Evolutionary conservation across 177 flowering plant genomes (phyloP).

Genomic region (Vitis hybrid): DNA sequence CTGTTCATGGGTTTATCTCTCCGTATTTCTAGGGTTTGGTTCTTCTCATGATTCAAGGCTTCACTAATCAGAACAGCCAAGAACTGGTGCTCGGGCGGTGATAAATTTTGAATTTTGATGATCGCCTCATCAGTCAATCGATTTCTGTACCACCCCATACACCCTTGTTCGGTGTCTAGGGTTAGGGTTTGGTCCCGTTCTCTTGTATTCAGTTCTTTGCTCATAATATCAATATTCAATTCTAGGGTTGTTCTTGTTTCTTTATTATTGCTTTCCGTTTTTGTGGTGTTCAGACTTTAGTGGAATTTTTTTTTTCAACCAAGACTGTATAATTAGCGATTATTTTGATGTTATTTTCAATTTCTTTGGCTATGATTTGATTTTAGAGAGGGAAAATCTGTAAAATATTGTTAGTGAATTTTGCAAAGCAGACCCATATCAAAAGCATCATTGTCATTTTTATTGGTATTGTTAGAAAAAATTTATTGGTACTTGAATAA

Average conservation of each 20-base stretch:
- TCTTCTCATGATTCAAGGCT: too few species aligned
- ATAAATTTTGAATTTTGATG: neutral
- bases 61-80: too few species aligned
- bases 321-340: slow-evolving; percentile 16
- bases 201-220: slow-evolving; percentile 10
- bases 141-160: neutral
- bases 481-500: neutral
- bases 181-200: slow-evolving; percentile 13
- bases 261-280: neutral
- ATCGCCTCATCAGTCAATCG: neutral
- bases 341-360: slow-evolving; percentile 9
- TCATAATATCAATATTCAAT: neutral
- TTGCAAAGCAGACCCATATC: neutral
- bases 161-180: slow-evolving; percentile 14
- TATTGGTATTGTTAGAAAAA: slow-evolving; percentile 1
- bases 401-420: slow-evolving; percentile 5
- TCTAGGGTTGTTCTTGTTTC: neutral
- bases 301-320: slow-evolving; percentile 7
- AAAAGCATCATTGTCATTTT: too few species aligned
- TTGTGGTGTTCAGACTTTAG: neutral
- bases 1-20: too few species aligned
- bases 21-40: too few species aligned
- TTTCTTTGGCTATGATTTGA: slow-evolving; percentile 3
- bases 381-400: slow-evolving; percentile 4
- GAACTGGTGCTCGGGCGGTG: too few species aligned